phyloP scores from a whole-genome alignment of 306 rosid genomes.

The Corylus heterophylla region DNA sequence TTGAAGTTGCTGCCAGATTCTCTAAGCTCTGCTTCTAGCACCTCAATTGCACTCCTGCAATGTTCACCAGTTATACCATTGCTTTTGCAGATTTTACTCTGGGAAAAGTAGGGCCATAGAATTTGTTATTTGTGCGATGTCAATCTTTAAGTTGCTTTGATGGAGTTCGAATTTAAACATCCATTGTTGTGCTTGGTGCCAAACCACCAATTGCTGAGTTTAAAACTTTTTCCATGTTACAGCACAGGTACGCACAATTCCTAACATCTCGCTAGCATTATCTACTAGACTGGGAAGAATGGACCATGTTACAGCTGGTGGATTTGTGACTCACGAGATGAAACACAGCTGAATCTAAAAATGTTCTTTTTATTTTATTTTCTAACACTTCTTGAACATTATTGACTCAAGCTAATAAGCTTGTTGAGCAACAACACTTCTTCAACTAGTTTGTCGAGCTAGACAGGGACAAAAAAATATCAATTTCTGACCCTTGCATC shows the following conservation, averaged over 20 bases:
- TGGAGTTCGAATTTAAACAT: not conserved
- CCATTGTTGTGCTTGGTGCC: not conserved
- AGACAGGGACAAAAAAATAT: not conserved
- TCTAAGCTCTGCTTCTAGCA: slow-evolving; percentile 70
- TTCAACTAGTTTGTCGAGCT: not conserved
- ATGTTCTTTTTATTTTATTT: not conserved
- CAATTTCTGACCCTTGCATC: not conserved
- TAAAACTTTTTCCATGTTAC: not conserved
- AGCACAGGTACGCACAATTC: not conserved
- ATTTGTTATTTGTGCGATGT: not conserved
- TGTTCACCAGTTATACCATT: not conserved
- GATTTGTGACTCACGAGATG: not conserved
- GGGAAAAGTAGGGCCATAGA: not conserved
- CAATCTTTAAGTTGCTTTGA: not conserved
- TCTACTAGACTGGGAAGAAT: not conserved
- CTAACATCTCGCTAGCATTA: not conserved
- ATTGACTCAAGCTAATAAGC: not conserved
- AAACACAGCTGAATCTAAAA: not conserved
- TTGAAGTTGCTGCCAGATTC: slow-evolving; percentile 42
- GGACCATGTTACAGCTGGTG: not conserved
- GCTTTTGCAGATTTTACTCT: slow-evolving; percentile 6
- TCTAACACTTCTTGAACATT: not conserved
- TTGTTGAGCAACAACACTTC: not conserved
- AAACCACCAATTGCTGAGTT: not conserved
- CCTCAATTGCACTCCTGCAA: slow-evolving; percentile 82